phyloP scores from a whole-genome alignment of 1,284 basidiomycete genomes.

The Hypsizygus ulmarius region DNA sequence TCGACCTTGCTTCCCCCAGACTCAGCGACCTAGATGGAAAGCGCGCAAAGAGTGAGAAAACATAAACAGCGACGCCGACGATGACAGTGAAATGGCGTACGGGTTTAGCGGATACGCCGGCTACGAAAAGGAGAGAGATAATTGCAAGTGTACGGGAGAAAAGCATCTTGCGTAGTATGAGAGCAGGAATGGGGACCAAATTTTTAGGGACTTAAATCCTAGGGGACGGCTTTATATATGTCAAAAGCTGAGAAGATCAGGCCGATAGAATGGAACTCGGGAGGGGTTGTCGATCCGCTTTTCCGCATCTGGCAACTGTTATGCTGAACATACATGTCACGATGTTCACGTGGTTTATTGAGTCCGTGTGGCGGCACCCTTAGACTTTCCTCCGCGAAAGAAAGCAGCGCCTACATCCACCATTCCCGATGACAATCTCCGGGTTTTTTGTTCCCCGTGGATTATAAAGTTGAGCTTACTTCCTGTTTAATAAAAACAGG shows the following conservation, averaged over 20 bases:
- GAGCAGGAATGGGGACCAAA: background rate
- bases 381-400: too few species aligned
- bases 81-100: constrained; percentile 21
- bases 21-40: too few species aligned
- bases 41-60: background rate
- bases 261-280: constrained; percentile 13
- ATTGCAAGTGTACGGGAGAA: constrained; percentile 30
- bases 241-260: constrained; percentile 14
- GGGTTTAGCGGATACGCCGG: constrained; percentile 31
- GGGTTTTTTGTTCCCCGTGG: background rate
- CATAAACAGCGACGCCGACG: background rate
- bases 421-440: background rate
- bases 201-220: background rate
- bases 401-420: background rate
- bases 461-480: background rate
- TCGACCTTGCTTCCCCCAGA: too few species aligned
- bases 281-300: constrained; percentile 32
- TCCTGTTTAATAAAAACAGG: background rate
- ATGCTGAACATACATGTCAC: constrained; percentile 7
- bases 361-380: background rate
- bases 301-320: constrained; percentile 31
- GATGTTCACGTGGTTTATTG: background rate
- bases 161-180: constrained; percentile 23
- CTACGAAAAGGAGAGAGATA: constrained; percentile 29
- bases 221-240: constrained; percentile 11